Conservation (phyloP, 2,329 filamentous ascomycete genomes). For the Uncinocarpus reesii region DNA sequence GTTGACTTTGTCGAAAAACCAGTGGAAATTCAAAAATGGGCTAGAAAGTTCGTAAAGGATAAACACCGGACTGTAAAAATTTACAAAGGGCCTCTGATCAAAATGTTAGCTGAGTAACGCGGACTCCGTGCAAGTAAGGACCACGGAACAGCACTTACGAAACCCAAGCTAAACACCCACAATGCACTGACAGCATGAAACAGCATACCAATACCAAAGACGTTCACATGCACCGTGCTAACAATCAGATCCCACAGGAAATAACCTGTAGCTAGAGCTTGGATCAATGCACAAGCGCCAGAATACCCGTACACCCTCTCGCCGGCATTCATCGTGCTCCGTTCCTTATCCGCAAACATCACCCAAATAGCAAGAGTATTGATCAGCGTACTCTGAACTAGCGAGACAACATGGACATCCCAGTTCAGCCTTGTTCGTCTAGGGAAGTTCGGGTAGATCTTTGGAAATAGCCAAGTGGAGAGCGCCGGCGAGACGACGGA, state of each 20-base stretch:
- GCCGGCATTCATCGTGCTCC: conserved; percentile 42
- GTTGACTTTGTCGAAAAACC: conserved; percentile 59
- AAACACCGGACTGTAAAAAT: conserved; percentile 55
- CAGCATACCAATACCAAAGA: conserved; percentile 53
- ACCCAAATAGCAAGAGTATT: conserved; percentile 48
- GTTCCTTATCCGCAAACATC: conserved; percentile 47
- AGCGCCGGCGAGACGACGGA: conserved; percentile 46
- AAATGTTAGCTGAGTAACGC: no score
- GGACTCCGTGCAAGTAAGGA: neutral
- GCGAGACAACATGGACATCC: conserved; percentile 56
- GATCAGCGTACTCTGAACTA: conserved; percentile 50
- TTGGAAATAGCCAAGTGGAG: conserved; percentile 45
- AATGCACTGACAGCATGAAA: conserved; percentile 53
- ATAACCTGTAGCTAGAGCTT: conserved; percentile 52
- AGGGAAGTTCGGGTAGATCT: conserved; percentile 45
- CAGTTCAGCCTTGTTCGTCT: conserved; percentile 52
- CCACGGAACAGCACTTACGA: conserved; percentile 42
- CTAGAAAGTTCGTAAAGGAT: conserved; percentile 58
- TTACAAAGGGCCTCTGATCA: conserved; percentile 57
- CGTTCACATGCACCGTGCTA: conserved; percentile 44
- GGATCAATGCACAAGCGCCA: conserved; percentile 48
- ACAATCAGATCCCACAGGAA: conserved; percentile 55
- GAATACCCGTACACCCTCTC: conserved; percentile 53
- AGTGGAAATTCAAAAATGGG: conserved; percentile 59
- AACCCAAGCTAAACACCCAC: conserved; percentile 52